Evolutionary conservation across 257 asterid species (phyloP).

Genomic region (Forsythia suspensa): DNA sequence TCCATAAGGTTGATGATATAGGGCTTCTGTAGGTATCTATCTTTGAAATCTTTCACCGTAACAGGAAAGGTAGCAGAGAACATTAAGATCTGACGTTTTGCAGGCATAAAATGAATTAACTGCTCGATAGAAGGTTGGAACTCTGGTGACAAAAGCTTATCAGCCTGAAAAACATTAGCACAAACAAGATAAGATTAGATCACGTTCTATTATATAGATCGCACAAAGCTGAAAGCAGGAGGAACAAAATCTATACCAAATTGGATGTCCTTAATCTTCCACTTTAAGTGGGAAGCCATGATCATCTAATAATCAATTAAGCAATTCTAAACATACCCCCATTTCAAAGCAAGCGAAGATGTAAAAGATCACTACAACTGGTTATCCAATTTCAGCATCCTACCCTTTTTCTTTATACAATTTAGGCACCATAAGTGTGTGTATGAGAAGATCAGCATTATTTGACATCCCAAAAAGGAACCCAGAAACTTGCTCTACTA

Average conservation of each 20-base stretch:
- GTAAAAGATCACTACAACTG: background rate
- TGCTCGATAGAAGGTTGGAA: slow-evolving; percentile 78
- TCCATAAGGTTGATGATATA: slow-evolving; percentile 77
- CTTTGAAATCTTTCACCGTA: slow-evolving; percentile 73
- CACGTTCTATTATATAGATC: slow-evolving; percentile 2
- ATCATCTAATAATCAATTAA: background rate
- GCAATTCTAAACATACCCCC: background rate
- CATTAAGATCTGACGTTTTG: slow-evolving; percentile 65
- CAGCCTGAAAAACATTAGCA: slow-evolving; percentile 54
- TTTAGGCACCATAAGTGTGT: background rate
- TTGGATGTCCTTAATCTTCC: background rate
- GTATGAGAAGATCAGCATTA: background rate
- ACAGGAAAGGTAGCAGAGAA: slow-evolving; percentile 83
- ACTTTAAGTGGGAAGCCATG: background rate
- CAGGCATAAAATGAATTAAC: slow-evolving; percentile 48
- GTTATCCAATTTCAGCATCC: background rate
- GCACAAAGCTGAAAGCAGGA: slow-evolving; percentile 15
- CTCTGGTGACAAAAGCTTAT: slow-evolving; percentile 75
- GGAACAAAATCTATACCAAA: slow-evolving; percentile 10
- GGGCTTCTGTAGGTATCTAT: slow-evolving; percentile 60
- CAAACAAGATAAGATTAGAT: slow-evolving; percentile 4
- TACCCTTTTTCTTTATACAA: background rate
- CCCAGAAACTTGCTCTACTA: background rate
- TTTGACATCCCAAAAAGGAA: background rate
- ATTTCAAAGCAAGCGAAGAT: background rate